Evolutionary conservation across 148 eudicot genomes (phyloP), one percentile per base, ranked within the genome.

Genomic region (Arbutus unedo): DNA sequence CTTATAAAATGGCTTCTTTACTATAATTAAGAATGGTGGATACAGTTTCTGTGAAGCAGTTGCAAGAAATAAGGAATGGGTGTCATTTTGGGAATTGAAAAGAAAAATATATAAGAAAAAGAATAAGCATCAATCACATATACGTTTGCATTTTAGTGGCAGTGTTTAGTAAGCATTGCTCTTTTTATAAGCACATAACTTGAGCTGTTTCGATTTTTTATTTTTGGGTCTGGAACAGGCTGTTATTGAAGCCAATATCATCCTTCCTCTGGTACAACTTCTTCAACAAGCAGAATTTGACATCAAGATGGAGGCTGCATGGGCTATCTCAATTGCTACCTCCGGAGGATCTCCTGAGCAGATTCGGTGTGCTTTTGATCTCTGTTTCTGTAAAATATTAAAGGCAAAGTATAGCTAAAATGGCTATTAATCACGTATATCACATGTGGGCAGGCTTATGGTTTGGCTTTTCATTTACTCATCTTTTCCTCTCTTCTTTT

Each of bases 351-450:
- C 55, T 47, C 54, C 51, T 0, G 77, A 74, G 31, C 77, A 74
- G 54, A 74, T 74, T 79, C 83, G 92, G 97, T 92, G 73, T 83
- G 86, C 23, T 66, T 73, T 74, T 15, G 68, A n/a, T 81, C 21
- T 56, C 47, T 41, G 23, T 56, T 55, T 71, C 56, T 41, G 53
- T 57, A 71, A 31, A 31, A 31, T 31, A 31, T 31, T 56, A 38
- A 45, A 18, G 4, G 49, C 14, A 41, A 7, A 57, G 51, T 16
- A 38, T 41, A 8, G 14, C 31, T 15, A 3, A 19, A 23, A 18
- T 74, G 18, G 68, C 68, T 62, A 8, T 62, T 5, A 56, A 3
- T 21, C 19, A 21, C 6, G 68, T 62, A 18, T 8, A 62, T 56
- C 47, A 19, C 68, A 15, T 41, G 3, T 77, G n/a, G 38, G 45